Base-by-base conservation (phyloP, 495 filamentous ascomycete genomes). In the Podospora sp. region DNA sequence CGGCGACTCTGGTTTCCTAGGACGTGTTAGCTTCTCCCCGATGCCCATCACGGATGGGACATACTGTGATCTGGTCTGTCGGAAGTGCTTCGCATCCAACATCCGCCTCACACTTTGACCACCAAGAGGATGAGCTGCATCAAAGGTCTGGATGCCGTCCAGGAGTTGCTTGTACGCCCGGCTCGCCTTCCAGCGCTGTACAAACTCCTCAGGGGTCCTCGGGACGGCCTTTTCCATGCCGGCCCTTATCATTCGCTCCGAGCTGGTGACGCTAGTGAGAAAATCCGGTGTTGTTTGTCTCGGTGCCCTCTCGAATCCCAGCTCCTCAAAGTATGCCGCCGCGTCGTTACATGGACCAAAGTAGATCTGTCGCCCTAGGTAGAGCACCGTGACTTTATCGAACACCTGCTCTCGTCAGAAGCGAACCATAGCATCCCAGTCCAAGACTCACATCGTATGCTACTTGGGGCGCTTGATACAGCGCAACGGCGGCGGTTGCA, bases 391-490 rank as follows among this genome's bases (percentile, higher is more conserved):
- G 1, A 87, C 86, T 65, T 89, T 90, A 72, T 90, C 86, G 85
- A 94, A 90, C 16, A 27, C 35, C 91, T 81, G 16, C 86, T 86
- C 9, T 40, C 22, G 21, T 50, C 22, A 62, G 27, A 18, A 50
- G 50, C 5, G 24, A n/a, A 0, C 21, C 6, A 20, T 16, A 49
- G 6, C 18, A 46, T 8, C 29, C 9, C 8, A 35, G 29, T 4
- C 11, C 6, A 21, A 25, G 12, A 62, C 60, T 50, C 60, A 62
- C 60, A 68, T 92, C 82, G 72, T 92, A 94, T 65, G 92, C 92
- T 26, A 83, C 88, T 73, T 94, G 86, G 49, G 90, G 88, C 0
- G 91, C 91, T 73, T 94, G 91, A 77, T 94, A 94, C 0, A 94
- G 77, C 0, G 90, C 92, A 36, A 92, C 90, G 14, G 93, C 78